Evolutionary conservation across 2,329 filamentous ascomycete species (phyloP).

Genomic region (Colletotrichum eleusines): DNA sequence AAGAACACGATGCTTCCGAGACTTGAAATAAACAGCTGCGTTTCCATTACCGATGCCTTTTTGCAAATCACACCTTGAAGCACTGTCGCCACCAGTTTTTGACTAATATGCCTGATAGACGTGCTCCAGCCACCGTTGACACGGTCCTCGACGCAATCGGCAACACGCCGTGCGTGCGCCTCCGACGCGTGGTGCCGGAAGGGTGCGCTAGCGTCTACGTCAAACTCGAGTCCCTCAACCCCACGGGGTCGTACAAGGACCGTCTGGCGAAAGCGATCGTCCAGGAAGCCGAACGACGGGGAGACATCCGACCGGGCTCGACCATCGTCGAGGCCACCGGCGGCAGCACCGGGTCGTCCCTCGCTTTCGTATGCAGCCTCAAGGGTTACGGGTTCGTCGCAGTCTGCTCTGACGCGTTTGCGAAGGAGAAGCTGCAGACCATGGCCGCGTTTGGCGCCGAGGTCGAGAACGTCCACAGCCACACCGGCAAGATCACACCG

Average conservation of each 20-base stretch:
- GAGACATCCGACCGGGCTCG: conserved; percentile 18
- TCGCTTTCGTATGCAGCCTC: conserved; percentile 41
- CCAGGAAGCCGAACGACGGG: conserved; percentile 33
- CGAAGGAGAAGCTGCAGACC: conserved; percentile 38
- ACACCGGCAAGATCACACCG: conserved; percentile 31
- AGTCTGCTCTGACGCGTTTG: conserved; percentile 29
- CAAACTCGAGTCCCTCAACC: conserved; percentile 39
- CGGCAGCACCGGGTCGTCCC: conserved; percentile 38
- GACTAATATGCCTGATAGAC: neutral
- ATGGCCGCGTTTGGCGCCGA: conserved; percentile 39
- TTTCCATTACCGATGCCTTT: neutral
- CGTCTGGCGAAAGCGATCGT: conserved; percentile 35
- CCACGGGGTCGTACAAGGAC: conserved; percentile 39
- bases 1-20: neutral
- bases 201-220: conserved; percentile 34
- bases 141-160: conserved; percentile 32
- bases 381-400: conserved; percentile 45
- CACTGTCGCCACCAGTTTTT: neutral
- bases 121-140: neutral
- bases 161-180: conserved; percentile 35
- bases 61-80: neutral
- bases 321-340: conserved; percentile 39
- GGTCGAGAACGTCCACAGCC: conserved; percentile 38
- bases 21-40: neutral
- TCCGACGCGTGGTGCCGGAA: conserved; percentile 29